A percentile compares a stretch with the other conserved stretches of the same genome.
phyloP scores from a whole-genome alignment of 2,329 filamentous ascomycete species.

The Fusarium sp. region DNA sequence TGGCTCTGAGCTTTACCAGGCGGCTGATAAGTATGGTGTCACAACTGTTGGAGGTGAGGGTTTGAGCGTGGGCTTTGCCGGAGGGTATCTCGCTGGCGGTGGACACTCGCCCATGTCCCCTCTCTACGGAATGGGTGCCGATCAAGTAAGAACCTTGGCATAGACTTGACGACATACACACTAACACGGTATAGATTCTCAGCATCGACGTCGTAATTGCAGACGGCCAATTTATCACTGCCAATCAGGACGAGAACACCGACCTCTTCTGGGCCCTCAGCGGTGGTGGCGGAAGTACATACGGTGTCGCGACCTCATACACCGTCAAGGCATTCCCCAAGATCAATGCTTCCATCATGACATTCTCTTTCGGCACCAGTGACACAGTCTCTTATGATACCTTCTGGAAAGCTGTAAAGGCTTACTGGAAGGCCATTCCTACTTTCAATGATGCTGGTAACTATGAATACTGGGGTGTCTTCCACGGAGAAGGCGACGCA shows the following conservation, averaged over 20 bases:
- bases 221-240: slow-evolving; percentile 30
- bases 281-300: slow-evolving; percentile 52
- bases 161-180: background rate
- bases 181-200: slow-evolving; percentile 10
- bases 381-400: slow-evolving; percentile 14
- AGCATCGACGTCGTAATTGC: slow-evolving; percentile 32
- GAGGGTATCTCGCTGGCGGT: slow-evolving; percentile 36
- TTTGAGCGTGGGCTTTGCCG: slow-evolving; percentile 36
- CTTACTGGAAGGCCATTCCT: slow-evolving; percentile 25
- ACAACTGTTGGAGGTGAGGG: slow-evolving; percentile 64
- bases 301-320: slow-evolving; percentile 44
- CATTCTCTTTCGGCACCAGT: slow-evolving; percentile 32
- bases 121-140: slow-evolving; percentile 32
- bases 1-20: slow-evolving; percentile 61
- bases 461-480: slow-evolving; percentile 39
- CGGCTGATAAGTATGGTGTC: slow-evolving; percentile 56
- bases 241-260: slow-evolving; percentile 19
- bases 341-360: slow-evolving; percentile 32
- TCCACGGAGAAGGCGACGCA: slow-evolving; percentile 8
- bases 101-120: slow-evolving; percentile 35
- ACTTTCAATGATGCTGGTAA: slow-evolving; percentile 32
- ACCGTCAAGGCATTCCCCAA: slow-evolving; percentile 54
- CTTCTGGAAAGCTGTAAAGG: slow-evolving; percentile 33
- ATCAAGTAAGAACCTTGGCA: slow-evolving; percentile 13
- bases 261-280: slow-evolving; percentile 52